phyloP scores from a whole-genome alignment of 2,329 filamentous ascomycete species.

The Aspergillus pseudoterreus region DNA sequence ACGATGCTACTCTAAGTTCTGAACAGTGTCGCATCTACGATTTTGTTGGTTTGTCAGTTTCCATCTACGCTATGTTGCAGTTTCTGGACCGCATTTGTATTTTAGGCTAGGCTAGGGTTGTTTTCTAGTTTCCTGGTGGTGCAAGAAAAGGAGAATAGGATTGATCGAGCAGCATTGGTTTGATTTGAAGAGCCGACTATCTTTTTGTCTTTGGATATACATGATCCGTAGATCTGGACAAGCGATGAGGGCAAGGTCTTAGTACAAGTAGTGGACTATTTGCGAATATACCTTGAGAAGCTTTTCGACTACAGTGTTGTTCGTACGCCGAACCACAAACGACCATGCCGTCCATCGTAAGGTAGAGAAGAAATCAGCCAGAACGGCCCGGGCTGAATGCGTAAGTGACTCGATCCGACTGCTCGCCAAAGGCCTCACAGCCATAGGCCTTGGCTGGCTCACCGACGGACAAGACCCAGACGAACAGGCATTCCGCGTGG shows the following conservation, averaged over 20 bases:
- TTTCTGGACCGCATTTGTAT: constrained; percentile 4
- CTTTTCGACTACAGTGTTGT: background rate
- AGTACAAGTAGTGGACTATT: too few species aligned
- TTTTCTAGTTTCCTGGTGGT: constrained; percentile 1
- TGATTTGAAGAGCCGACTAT: background rate
- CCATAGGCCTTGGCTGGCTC: background rate
- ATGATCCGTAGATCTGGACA: background rate
- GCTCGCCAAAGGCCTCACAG: background rate
- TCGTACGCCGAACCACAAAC: background rate
- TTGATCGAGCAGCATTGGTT: background rate
- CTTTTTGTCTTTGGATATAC: background rate
- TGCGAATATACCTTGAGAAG: too few species aligned
- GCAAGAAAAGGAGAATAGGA: background rate
- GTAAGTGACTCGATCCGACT: constrained; percentile 15
- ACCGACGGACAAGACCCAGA: background rate
- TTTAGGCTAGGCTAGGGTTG: constrained; percentile 6
- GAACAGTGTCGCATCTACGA: constrained; percentile 1
- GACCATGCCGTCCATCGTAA: constrained; percentile 12
- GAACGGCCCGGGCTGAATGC: constrained; percentile 23
- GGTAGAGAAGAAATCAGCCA: constrained; percentile 20
- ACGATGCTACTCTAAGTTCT: constrained; percentile 29
- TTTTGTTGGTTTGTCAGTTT: constrained; percentile 1
- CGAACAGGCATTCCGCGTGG: constrained; percentile 39
- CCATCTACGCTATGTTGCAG: background rate
- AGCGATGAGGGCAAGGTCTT: too few species aligned